A percentile compares a stretch with the other conserved stretches of the same genome.
Evolutionary conservation across 1,139 yeast genomes (phyloP).

Genomic region (Nakaseomyces kungkrabaensis): DNA sequence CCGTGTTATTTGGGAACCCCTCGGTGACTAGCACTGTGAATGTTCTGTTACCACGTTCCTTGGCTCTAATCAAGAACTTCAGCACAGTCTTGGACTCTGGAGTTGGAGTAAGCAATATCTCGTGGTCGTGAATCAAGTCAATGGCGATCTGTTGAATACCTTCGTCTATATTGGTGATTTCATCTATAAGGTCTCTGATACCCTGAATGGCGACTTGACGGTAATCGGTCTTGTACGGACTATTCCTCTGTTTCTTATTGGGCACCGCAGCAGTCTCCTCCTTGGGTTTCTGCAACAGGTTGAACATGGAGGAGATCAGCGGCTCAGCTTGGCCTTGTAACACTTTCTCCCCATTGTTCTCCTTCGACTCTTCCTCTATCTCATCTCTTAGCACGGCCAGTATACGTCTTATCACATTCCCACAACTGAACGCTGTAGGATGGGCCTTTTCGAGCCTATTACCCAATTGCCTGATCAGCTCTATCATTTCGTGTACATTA

Average conservation of each 20-base stretch:
- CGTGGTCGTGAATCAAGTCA: constrained; percentile 92
- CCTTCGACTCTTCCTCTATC: constrained; percentile 44
- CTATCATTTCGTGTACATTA: constrained; percentile 60
- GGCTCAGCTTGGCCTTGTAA: constrained; percentile 39
- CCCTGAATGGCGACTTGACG: constrained; percentile 90
- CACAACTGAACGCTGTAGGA: constrained; percentile 76
- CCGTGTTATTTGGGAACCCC: constrained; percentile 78
- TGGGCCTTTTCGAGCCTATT: constrained; percentile 49
- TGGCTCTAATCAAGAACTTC: constrained; percentile 77
- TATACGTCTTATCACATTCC: constrained; percentile 85
- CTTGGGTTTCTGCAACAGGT: constrained; percentile 53
- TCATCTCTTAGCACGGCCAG: constrained; percentile 84
- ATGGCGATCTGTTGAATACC: constrained; percentile 84
- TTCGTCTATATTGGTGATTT: constrained; percentile 80
- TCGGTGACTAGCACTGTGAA: constrained; percentile 91
- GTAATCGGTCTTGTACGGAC: constrained; percentile 42
- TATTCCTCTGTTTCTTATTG: constrained; percentile 20
- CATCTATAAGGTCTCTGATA: constrained; percentile 86
- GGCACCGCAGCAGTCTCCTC: constrained; percentile 18
- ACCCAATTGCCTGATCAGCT: constrained; percentile 60
- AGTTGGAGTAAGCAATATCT: constrained; percentile 82
- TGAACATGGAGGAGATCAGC: constrained; percentile 80
- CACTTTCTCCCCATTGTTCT: constrained; percentile 17
- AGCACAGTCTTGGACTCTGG: constrained; percentile 86
- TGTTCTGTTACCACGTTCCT: constrained; percentile 61